Percentiles rank a stretch among this genome's conserved stretches.
Conservation (phyloP, 257 asterid species). For the Eucommia ulmoides region DNA sequence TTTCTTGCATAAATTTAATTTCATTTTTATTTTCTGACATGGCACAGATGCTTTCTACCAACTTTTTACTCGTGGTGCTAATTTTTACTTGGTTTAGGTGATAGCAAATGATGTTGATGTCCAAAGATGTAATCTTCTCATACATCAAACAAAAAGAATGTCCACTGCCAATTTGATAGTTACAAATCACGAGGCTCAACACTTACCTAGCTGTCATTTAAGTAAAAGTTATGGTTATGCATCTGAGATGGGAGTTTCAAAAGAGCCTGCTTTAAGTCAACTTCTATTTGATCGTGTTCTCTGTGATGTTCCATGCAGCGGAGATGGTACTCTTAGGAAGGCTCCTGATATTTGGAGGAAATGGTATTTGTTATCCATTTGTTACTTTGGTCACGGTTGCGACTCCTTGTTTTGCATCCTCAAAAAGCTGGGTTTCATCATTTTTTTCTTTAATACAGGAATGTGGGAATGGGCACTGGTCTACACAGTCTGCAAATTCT, state of each 20-base stretch:
- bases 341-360: slow-evolving; percentile 99
- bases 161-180: slow-evolving; percentile 96
- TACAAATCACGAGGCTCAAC: slow-evolving; percentile 99
- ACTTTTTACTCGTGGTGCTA: slow-evolving; percentile 3
- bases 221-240: slow-evolving; percentile 23
- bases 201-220: slow-evolving; percentile 86
- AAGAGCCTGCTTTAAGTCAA: slow-evolving; percentile 40
- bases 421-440: not conserved
- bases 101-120: slow-evolving; percentile 93
- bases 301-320: slow-evolving; percentile 99
- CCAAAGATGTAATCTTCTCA: slow-evolving; percentile 96
- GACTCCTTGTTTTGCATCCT: slow-evolving; percentile 5
- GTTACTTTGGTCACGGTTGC: slow-evolving; percentile 4
- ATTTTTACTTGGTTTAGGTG: slow-evolving; percentile 32
- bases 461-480: slow-evolving; percentile 76
- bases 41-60: not conserved
- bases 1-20: not conserved
- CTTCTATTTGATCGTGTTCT: slow-evolving; percentile 94
- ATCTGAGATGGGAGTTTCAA: slow-evolving; percentile 27
- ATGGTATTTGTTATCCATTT: slow-evolving; percentile 37
- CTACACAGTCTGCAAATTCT: slow-evolving; percentile 92
- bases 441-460: slow-evolving; percentile 33
- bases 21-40: slow-evolving; percentile 8
- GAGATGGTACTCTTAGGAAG: slow-evolving; percentile 97
- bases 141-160: slow-evolving; percentile 99